Conservation (phyloP, 2,329 filamentous ascomycete species). For the Colletotrichum theobromicola region DNA sequence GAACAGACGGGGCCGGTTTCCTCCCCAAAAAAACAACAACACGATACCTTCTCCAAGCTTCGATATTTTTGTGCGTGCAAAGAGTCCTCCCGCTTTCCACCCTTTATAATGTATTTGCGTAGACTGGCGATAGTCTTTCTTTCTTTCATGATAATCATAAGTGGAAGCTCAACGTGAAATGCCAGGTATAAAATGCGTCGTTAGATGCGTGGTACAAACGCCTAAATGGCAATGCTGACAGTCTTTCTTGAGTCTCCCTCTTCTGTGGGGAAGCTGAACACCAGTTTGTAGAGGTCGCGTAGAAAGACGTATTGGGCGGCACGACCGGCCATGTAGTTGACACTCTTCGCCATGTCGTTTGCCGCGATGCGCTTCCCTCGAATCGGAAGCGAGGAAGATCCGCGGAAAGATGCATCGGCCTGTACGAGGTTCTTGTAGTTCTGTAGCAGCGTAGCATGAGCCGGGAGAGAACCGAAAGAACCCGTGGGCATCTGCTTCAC, state of each 20-base stretch:
- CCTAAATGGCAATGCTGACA: slow-evolving; percentile 64
- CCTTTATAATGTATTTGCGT: neutral
- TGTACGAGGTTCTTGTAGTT: slow-evolving; percentile 83
- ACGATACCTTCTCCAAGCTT: neutral
- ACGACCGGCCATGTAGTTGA: slow-evolving; percentile 75
- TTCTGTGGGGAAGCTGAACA: slow-evolving; percentile 84
- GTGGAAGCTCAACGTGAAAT: neutral
- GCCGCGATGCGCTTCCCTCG: slow-evolving; percentile 67
- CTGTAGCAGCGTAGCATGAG: slow-evolving; percentile 74
- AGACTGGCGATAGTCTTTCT: neutral
- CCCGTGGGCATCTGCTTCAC: slow-evolving; percentile 77
- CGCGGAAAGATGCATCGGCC: slow-evolving; percentile 71
- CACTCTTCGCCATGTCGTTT: slow-evolving; percentile 79
- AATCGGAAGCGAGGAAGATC: slow-evolving; percentile 57
- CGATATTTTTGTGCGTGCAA: neutral
- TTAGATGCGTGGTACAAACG: neutral
- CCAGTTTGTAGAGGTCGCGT: slow-evolving; percentile 79
- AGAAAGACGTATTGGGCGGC: slow-evolving; percentile 79
- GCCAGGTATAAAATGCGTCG: neutral
- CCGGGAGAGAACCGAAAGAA: slow-evolving; percentile 76
- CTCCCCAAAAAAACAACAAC: neutral
- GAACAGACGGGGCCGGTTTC: slow-evolving; percentile 15
- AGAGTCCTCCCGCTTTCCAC: neutral
- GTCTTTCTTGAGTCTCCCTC: slow-evolving; percentile 74
- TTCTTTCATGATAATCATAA: neutral